A percentile compares a stretch with the other conserved stretches of the same genome.
Evolutionary conservation across 345 rosid genomes (phyloP).

Genomic region (Euphorbia lathyris): DNA sequence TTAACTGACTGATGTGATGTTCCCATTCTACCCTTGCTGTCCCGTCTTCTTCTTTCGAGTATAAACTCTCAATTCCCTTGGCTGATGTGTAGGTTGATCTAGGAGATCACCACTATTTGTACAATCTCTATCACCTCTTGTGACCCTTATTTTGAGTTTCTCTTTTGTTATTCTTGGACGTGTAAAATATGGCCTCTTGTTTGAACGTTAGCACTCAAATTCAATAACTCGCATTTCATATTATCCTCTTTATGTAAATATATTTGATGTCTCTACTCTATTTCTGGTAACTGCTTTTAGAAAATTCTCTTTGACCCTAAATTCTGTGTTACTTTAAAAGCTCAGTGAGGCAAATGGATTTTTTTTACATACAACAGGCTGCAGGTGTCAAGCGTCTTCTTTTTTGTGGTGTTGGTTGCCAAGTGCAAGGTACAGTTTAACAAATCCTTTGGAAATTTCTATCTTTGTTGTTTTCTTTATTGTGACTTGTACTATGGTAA

Average conservation of each 20-base stretch:
- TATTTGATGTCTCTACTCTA: background rate
- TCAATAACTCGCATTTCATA: background rate
- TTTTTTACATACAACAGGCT: constrained; percentile 44
- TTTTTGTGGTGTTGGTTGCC: constrained; percentile 97
- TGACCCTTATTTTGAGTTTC: background rate
- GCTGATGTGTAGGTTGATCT: no score
- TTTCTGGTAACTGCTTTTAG: background rate
- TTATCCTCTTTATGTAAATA: background rate
- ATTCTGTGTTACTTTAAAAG: background rate
- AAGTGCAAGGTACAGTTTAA: constrained; percentile 72
- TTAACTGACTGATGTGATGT: no score
- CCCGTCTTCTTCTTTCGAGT: no score
- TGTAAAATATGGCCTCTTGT: background rate
- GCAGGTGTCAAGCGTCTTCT: constrained; percentile 95
- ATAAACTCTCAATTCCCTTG: no score
- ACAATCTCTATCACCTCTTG: no score
- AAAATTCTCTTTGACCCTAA: background rate
- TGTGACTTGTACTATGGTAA: constrained; percentile 67
- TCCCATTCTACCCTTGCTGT: no score
- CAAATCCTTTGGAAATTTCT: constrained; percentile 13
- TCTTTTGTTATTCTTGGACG: background rate
- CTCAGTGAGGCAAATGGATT: background rate
- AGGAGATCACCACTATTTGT: no score
- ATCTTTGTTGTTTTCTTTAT: constrained; percentile 33
- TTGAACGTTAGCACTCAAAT: background rate